Conservation (phyloP, 495 filamentous ascomycete species). For the Tetracladium marchalianum region DNA sequence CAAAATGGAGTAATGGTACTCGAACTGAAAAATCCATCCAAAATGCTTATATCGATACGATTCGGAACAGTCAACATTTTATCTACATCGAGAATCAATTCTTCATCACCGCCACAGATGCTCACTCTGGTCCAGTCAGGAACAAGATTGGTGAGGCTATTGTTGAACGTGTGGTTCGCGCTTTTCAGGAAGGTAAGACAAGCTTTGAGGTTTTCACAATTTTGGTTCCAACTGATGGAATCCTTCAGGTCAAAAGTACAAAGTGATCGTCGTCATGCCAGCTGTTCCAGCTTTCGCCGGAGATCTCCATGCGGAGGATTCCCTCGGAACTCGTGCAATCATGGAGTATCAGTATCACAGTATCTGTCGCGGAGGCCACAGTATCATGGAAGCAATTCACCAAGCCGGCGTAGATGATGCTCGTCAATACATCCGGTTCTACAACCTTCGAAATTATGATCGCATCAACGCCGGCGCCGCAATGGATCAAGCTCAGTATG, state of each 20-base stretch:
- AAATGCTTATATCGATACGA: conserved; percentile 79
- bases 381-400: conserved; percentile 71
- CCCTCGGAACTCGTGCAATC: conserved; percentile 81
- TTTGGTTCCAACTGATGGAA: no score
- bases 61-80: conserved; percentile 72
- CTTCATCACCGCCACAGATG: conserved; percentile 85
- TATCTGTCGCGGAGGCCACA: conserved; percentile 79
- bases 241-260: conserved; percentile 42
- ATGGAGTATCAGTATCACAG: conserved; percentile 92
- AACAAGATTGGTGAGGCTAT: conserved; percentile 87
- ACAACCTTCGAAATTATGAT: conserved; percentile 90
- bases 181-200: conserved; percentile 51
- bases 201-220: no score
- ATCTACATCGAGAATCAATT: conserved; percentile 98
- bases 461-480: conserved; percentile 58
- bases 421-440: conserved; percentile 83
- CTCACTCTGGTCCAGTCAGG: conserved; percentile 65
- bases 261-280: conserved; percentile 79
- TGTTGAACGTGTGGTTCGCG: conserved; percentile 77
- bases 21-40: conserved; percentile 58
- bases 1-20: conserved; percentile 28
- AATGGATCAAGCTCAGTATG: conserved; percentile 53
- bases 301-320: conserved; percentile 68
- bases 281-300: conserved; percentile 87
- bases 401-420: conserved; percentile 56